A percentile compares a stretch with the other conserved stretches of the same genome.
Conservation (phyloP, 495 filamentous ascomycete species). For the Parathielavia appendiculata region DNA sequence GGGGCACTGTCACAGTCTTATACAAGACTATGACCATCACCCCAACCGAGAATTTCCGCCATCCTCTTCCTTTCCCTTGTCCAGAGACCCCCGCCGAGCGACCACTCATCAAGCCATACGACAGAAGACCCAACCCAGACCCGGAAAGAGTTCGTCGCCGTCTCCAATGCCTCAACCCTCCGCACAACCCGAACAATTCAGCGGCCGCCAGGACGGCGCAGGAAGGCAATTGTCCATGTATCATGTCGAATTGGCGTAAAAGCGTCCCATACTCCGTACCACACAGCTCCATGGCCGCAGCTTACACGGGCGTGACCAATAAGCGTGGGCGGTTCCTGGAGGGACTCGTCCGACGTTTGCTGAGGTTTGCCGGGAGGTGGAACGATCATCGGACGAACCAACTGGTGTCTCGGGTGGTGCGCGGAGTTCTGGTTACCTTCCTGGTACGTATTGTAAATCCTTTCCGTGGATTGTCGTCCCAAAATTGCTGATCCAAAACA, state of each 20-base stretch:
- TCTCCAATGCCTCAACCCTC: neutral
- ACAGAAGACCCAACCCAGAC: neutral
- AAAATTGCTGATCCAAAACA: too few species aligned
- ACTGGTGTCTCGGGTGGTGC: neutral
- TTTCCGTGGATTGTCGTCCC: too few species aligned
- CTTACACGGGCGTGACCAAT: neutral
- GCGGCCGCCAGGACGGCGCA: too few species aligned
- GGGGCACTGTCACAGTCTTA: slow-evolving; percentile 14
- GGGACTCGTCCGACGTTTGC: neutral
- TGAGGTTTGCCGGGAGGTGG: neutral
- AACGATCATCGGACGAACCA: slow-evolving; percentile 9
- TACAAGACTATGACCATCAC: slow-evolving; percentile 3
- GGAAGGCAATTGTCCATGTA: too few species aligned
- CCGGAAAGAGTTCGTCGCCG: neutral
- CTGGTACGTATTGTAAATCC: neutral
- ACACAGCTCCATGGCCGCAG: neutral
- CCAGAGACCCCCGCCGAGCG: neutral
- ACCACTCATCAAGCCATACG: neutral
- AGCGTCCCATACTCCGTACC: too few species aligned
- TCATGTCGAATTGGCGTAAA: too few species aligned
- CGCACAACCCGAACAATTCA: neutral
- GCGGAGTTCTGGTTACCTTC: neutral
- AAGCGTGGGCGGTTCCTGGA: neutral
- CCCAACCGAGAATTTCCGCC: slow-evolving; percentile 6
- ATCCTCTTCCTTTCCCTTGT: neutral